Base-by-base conservation (phyloP, 78 protist species). In the Chrysochromulina parva region DNA sequence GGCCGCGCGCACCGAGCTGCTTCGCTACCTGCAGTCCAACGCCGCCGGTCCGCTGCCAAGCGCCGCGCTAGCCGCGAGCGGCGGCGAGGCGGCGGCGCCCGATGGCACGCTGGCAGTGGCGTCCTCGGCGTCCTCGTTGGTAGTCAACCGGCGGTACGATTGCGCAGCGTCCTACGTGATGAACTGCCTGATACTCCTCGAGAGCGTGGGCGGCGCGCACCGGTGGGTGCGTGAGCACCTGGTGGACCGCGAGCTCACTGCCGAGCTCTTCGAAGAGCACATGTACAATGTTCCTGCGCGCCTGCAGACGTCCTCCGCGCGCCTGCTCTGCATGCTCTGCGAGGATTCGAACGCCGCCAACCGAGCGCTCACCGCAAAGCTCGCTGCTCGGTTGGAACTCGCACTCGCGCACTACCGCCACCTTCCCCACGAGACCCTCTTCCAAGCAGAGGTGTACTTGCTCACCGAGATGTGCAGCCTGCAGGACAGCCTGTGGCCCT, bases 1-100 rank as follows among this genome's bases (percentile, higher is more conserved):
- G 58, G 90, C 73, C 47, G 88, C 85, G 28, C 86, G 96, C n/a
- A 66, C 85, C 48, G 96, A 95, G 62, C 85, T 95, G 60, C 50
- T 93, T 48, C 90, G 88, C 59, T 94, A 93, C 84, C 24, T 16
- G 69, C 69, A 16, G 16, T 62, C 69, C 26, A 62, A 22, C 73
- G 26, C 73, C 50, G 88, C 69, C 50, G 26, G 26, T 13, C 69
- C 52, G 88, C 54, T 0, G 13, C 26, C 50, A 5, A 19, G 14
- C 88, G 78, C 7, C 78, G 69, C 10, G 55, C 55, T 28, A 20
- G 50, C 13, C n/a, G 24, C 9, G 20, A 22, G 5, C 9, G 28
- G 19, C n/a, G 69, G n/a, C 9, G 20, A n/a, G 50, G 9, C 24
- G 20, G 54, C 11, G 14, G 22, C 47, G 65, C 24, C 22, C 57